phyloP scores from a whole-genome alignment of 345 rosid genomes.

The Eucalyptus erythrocorys region DNA sequence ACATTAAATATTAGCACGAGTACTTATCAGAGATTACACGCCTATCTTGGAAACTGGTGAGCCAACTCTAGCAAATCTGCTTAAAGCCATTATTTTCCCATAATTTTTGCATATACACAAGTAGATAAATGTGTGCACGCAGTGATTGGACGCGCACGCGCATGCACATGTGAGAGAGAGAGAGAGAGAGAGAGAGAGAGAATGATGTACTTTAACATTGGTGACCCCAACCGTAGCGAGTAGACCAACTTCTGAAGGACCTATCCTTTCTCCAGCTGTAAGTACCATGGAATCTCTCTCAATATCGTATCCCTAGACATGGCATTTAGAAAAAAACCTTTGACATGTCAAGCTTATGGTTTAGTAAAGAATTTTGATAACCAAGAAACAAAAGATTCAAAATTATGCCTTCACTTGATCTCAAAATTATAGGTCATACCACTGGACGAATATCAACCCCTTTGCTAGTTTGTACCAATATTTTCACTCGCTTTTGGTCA shows the following conservation, averaged over 20 bases:
- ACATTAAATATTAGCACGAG: not conserved
- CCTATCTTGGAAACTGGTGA: not conserved
- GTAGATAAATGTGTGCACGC: not conserved
- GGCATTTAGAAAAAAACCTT: not conserved
- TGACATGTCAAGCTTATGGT: not conserved
- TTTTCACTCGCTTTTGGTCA: slow-evolving; percentile 41
- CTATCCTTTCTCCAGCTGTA: slow-evolving; percentile 65
- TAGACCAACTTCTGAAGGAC: slow-evolving; percentile 87
- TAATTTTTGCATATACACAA: not conserved
- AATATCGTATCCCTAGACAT: slow-evolving; percentile 74
- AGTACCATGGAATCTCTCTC: slow-evolving; percentile 55
- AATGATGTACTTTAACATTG: slow-evolving; percentile 56
- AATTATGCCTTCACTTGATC: not conserved
- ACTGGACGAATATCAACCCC: slow-evolving; percentile 88
- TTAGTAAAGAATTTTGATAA: not conserved
- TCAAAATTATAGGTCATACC: slow-evolving; percentile 31
- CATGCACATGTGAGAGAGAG: fast-evolving
- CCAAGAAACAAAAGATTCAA: not conserved
- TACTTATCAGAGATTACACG: not conserved
- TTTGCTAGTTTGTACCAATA: slow-evolving; percentile 51
- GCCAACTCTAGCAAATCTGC: not conserved
- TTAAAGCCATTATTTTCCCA: not conserved
- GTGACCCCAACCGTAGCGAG: slow-evolving; percentile 81
- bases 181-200: not conserved
- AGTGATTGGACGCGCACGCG: not conserved